Conservation (phyloP, 2,329 filamentous ascomycete species). For the Elsinoe fawcettii region DNA sequence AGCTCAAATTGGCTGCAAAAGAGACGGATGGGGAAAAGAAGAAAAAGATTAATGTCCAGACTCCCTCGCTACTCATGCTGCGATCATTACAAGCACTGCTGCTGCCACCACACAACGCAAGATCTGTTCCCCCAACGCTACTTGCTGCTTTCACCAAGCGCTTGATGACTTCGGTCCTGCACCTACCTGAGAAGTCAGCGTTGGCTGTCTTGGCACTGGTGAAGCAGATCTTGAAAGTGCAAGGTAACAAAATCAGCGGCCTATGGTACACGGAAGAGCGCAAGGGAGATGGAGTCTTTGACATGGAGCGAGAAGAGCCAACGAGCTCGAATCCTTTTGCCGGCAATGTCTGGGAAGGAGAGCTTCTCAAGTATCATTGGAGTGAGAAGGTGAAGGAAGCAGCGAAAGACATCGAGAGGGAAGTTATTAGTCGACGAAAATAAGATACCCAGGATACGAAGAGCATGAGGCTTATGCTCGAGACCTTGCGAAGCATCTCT, state of each 20-base stretch:
- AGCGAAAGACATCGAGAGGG: constrained; percentile 16
- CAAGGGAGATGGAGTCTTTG: constrained; percentile 80
- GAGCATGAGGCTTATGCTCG: background rate
- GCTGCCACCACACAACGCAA: constrained; percentile 64
- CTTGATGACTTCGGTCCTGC: constrained; percentile 70
- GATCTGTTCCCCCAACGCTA: constrained; percentile 69
- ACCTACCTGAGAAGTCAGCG: constrained; percentile 82
- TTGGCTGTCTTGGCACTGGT: constrained; percentile 73
- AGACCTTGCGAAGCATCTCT: background rate
- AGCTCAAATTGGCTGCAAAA: background rate
- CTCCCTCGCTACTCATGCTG: constrained; percentile 84
- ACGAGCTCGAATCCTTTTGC: constrained; percentile 89
- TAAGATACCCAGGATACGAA: background rate
- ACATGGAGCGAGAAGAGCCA: constrained; percentile 62
- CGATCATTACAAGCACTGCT: constrained; percentile 77
- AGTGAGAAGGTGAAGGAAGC: constrained; percentile 75
- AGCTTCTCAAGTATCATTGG: constrained; percentile 76
- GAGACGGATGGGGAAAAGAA: constrained; percentile 17
- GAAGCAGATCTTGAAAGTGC: constrained; percentile 68
- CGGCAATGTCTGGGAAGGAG: constrained; percentile 86
- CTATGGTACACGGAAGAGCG: constrained; percentile 94
- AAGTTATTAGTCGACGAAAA: constrained; percentile 6
- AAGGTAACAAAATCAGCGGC: constrained; percentile 73
- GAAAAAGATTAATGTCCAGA: constrained; percentile 87
- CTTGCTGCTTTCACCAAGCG: constrained; percentile 93